Evolutionary conservation across 1,284 basidiomycete species (phyloP).

Genomic region (Heterobasidion parviporum): DNA sequence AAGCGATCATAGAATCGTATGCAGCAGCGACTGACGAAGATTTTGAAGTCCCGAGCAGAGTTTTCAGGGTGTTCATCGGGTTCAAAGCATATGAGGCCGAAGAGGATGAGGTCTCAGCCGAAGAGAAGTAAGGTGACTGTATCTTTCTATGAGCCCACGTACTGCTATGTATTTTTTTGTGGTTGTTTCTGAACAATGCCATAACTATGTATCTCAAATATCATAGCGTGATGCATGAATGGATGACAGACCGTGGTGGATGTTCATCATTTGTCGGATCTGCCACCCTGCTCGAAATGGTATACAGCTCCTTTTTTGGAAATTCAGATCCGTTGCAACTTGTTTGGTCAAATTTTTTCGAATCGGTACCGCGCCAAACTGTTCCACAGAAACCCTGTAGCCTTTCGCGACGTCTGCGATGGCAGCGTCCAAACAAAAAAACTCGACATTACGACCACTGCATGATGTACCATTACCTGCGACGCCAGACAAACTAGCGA

Average conservation of each 20-base stretch:
- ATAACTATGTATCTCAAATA: no score
- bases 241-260: no score
- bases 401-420: conserved; percentile 4
- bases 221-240: no score
- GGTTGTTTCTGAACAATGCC: no score
- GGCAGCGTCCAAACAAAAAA: conserved; percentile 16
- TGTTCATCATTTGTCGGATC: not conserved
- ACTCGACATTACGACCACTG: conserved; percentile 7
- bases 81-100: conserved; percentile 31
- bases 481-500: conserved; percentile 5
- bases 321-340: not conserved
- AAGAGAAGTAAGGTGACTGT: conserved; percentile 2
- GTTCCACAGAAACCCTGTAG: not conserved
- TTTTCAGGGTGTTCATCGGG: conserved; percentile 53
- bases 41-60: conserved; percentile 45
- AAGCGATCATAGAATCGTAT: conserved; percentile 57
- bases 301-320: not conserved
- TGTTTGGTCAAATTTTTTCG: conserved; percentile 7
- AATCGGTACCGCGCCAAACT: not conserved
- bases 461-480: conserved; percentile 12
- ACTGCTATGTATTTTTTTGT: not conserved
- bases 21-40: conserved; percentile 46
- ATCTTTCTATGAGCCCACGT: not conserved
- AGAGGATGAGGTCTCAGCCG: conserved; percentile 8
- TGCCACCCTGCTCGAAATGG: conserved; percentile 2